Evolutionary conservation across 805 yeast genomes (phyloP).

Genomic region (Ascoidea asiatica): DNA sequence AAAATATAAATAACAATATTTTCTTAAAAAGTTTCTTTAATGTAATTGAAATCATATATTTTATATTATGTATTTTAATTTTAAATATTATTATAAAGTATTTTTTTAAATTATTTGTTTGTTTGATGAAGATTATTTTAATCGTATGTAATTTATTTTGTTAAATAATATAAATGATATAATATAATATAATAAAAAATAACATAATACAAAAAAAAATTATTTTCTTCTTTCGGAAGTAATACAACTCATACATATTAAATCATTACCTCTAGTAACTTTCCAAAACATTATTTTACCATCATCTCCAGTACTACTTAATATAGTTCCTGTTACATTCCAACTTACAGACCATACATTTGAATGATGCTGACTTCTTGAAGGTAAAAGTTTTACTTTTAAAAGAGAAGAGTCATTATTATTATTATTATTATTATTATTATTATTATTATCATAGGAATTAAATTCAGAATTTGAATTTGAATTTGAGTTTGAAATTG

Average conservation of each 20-base stretch:
- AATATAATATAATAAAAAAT: too few species aligned
- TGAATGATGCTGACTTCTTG: slow-evolving; percentile 59
- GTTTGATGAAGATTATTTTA: too few species aligned
- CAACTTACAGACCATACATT: slow-evolving; percentile 96
- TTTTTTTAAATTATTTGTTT: too few species aligned
- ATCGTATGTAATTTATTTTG: too few species aligned
- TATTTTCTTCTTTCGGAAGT: not conserved
- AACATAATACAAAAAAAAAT: too few species aligned
- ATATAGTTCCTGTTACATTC: slow-evolving; percentile 86
- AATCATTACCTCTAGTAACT: slow-evolving; percentile 70
- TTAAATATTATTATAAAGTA: too few species aligned
- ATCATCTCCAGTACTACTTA: slow-evolving; percentile 92
- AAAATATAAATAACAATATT: too few species aligned
- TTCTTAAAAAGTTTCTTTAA: too few species aligned
- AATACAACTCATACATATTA: slow-evolving; percentile 49
- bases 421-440: slow-evolving; percentile 6
- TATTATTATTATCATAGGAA: slow-evolving; percentile 7
- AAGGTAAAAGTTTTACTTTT: slow-evolving; percentile 10
- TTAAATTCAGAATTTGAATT: not conserved
- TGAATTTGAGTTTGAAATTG: not conserved
- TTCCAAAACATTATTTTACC: slow-evolving; percentile 90
- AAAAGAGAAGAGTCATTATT: slow-evolving; percentile 8
- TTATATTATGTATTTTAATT: too few species aligned
- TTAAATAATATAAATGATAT: too few species aligned
- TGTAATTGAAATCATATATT: too few species aligned